A percentile compares a stretch with the other conserved stretches of the same genome.
These are phyloP conservation scores for Coffea humblotiana DNA, from an alignment of 305 asterid genomes.

Conservation along the genomic window DNA sequence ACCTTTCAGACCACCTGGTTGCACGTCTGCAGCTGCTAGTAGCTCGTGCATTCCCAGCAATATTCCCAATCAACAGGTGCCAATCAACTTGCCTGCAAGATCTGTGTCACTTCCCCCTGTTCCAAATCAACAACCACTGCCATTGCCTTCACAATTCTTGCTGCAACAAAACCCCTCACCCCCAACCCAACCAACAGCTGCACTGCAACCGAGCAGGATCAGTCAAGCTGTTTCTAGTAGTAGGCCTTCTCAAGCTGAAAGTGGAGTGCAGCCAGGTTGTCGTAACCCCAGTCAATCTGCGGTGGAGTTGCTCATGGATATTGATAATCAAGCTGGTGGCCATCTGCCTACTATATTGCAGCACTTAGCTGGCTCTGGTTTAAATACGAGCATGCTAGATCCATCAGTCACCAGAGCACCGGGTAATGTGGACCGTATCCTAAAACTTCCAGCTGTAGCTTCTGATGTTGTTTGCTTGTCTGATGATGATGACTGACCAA, in stretches of 20 bases:
- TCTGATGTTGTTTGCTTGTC: constrained; percentile 38
- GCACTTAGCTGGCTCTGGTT: constrained; percentile 32
- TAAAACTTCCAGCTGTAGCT: constrained; percentile 13
- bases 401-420: constrained; percentile 18
- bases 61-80: constrained; percentile 26
- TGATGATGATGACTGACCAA: constrained; percentile 39
- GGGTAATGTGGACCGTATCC: constrained; percentile 9
- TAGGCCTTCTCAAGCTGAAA: constrained; percentile 20
- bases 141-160: constrained; percentile 21
- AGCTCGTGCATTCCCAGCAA: constrained; percentile 17
- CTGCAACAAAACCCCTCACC: constrained; percentile 22
- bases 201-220: constrained; percentile 6
- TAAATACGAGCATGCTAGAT: constrained; percentile 14
- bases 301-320: constrained; percentile 31
- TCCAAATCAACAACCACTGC: constrained; percentile 24
- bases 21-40: constrained; percentile 14
- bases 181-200: constrained; percentile 16
- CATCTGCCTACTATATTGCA: constrained; percentile 19
- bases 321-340: constrained; percentile 34
- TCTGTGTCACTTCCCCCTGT: constrained; percentile 9
- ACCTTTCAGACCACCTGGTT: constrained; percentile 29
- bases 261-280: constrained; percentile 17
- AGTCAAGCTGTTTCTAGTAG: constrained; percentile 24
- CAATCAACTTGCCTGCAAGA: constrained; percentile 12
- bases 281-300: constrained; percentile 29